A percentile compares a stretch with the other conserved stretches of the same genome.
Evolutionary conservation across 176 grass and related monocot species (phyloP).

Genomic region (Lolium perenne): DNA sequence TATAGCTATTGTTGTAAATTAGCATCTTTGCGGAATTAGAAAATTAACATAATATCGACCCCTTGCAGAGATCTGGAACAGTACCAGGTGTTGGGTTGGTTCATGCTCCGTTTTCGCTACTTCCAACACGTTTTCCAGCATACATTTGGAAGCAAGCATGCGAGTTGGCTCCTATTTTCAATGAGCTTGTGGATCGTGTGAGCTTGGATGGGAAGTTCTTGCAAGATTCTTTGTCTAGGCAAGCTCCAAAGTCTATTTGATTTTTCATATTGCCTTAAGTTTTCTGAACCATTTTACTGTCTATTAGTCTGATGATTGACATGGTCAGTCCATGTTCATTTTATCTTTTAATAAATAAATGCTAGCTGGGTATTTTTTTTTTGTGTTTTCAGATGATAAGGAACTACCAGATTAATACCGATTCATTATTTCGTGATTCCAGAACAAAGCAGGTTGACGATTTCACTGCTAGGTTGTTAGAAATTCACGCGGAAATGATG

Average conservation of each 20-base stretch:
- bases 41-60: constrained; percentile 13
- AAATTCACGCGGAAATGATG: constrained; percentile 90
- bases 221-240: constrained; percentile 84
- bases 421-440: constrained; percentile 21
- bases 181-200: constrained; percentile 88
- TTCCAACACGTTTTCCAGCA: constrained; percentile 60
- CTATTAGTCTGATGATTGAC: not conserved
- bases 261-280: not conserved
- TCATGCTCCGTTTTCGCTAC: constrained; percentile 79
- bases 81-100: constrained; percentile 85
- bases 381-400: constrained; percentile 1
- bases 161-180: constrained; percentile 85
- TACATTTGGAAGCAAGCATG: constrained; percentile 75
- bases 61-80: constrained; percentile 79
- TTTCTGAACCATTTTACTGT: not conserved
- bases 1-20: constrained; percentile 5
- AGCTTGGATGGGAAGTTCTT: constrained; percentile 89
- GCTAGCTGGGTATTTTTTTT: not conserved
- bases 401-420: not conserved
- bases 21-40: not conserved
- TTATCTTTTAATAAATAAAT: not conserved
- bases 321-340: not conserved
- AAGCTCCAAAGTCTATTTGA: constrained; percentile 19
- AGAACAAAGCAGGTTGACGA: constrained; percentile 89
- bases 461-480: constrained; percentile 83